These are phyloP conservation scores for Clarkia xantiana DNA, from an alignment of 345 rosid species.

Conservation along the genomic window DNA sequence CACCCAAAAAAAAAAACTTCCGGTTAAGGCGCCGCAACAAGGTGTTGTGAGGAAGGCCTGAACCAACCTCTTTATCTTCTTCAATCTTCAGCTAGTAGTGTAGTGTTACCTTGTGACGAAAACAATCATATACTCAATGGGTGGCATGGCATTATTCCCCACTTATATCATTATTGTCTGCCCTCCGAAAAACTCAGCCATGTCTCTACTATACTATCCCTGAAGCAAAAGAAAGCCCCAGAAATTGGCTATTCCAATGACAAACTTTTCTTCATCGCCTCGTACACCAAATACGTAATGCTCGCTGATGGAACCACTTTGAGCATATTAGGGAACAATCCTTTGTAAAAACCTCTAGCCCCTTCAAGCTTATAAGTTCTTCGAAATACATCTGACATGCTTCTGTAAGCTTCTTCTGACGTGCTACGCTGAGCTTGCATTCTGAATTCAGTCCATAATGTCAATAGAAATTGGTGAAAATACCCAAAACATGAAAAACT, in stretches of 20 bases:
- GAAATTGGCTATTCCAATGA: constrained; percentile 35
- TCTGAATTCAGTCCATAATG: constrained; percentile 22
- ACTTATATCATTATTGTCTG: constrained; percentile 10
- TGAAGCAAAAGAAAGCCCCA: constrained; percentile 5
- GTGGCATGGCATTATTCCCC: constrained; percentile 11
- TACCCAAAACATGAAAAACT: background rate
- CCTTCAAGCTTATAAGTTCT: constrained; percentile 65
- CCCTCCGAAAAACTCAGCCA: constrained; percentile 13
- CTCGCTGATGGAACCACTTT: constrained; percentile 46
- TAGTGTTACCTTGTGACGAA: constrained; percentile 7
- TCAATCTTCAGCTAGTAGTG: background rate
- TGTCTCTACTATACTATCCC: constrained; percentile 11
- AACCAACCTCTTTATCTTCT: constrained; percentile 4
- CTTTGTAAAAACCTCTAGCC: constrained; percentile 64
- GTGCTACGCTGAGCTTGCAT: constrained; percentile 70
- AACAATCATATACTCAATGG: constrained; percentile 6
- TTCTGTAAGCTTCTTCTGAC: constrained; percentile 31
- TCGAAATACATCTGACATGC: constrained; percentile 70
- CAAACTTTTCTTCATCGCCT: constrained; percentile 69
- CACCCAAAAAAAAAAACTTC: constrained; percentile 10
- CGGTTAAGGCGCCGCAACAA: constrained; percentile 1
- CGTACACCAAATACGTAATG: constrained; percentile 52
- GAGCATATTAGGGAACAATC: constrained; percentile 72
- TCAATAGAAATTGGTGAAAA: background rate
- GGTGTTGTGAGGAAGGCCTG: background rate